Conservation (phyloP, 257 asterid species). For the Solanum corneliomulleri region DNA sequence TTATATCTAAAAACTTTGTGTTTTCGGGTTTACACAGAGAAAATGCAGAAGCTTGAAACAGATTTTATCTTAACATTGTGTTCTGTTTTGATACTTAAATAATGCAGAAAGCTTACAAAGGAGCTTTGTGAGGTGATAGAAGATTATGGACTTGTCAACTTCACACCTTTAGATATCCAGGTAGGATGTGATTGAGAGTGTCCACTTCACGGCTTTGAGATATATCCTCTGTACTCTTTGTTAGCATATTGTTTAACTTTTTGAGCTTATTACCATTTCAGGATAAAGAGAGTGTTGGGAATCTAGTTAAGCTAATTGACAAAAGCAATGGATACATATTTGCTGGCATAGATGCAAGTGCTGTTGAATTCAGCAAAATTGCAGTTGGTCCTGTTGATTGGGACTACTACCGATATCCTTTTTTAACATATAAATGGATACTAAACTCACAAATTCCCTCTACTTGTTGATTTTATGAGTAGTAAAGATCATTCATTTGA, state of each 20-base stretch:
- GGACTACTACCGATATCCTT: conserved; percentile 99
- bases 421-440: background rate
- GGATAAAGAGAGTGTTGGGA: conserved; percentile 96
- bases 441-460: background rate
- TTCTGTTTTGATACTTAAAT: background rate
- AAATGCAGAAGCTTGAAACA: conserved; percentile 50
- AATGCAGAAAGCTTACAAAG: conserved; percentile 79
- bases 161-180: conserved; percentile 90
- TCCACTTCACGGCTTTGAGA: background rate
- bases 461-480: background rate
- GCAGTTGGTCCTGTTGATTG: conserved; percentile 83
- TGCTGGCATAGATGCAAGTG: conserved; percentile 75
- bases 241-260: conserved; percentile 1
- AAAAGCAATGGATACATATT: conserved; percentile 90
- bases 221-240: background rate
- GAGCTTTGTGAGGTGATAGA: conserved; percentile 93
- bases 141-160: conserved; percentile 62
- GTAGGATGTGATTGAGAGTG: conserved; percentile 18
- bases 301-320: conserved; percentile 81
- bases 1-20: background rate
- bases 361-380: conserved; percentile 86
- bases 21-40: background rate
- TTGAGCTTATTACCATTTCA: conserved; percentile 15
- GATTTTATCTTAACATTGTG: background rate
- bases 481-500: background rate